Evolutionary conservation across 495 filamentous ascomycete species (phyloP), one percentile per base, ranked within the genome.

Genomic region (Trichodelitschia bisporula): DNA sequence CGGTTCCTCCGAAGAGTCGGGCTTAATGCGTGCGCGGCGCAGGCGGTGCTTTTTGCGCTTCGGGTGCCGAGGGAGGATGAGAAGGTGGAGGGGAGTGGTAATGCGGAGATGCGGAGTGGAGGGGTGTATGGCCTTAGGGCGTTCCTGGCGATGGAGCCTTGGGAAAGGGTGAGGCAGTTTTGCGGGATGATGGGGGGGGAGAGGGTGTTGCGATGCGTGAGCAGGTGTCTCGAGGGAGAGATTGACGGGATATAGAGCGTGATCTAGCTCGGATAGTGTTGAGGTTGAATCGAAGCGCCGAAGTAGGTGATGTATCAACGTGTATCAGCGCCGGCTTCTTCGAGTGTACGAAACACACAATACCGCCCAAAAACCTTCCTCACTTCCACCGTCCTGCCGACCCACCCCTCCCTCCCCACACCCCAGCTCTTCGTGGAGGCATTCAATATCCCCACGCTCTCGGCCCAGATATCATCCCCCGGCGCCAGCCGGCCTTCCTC

Each of bases 11-110:
- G 77, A 15, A 45, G 56, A n/a, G 60, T 61, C 9, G 82, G 80
- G 2, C 48, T 86, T 50, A 90, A 89, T 53, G 65, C 71, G 3
- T 86, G 63, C 46, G 80, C 75, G 2, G 78, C 82, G 14, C 77
- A 84, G 41, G 60, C 56, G 11, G 50, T 84, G 0, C 50, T 84
- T 15, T 53, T 52, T 10, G 46, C 44, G 30, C 6, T 3, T 18
- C 31, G 4, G 34, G 4, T 18, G 9, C 20, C 10, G 19, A 4
- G 8, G 21, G 15, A 6, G 5, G 13, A 25, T 10, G 15, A 3
- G 2, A 19, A 19, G 26, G 10, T 11, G n/a, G 2, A 40, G 21
- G 12, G 12, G 21, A 24, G 8, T 12, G 21, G 12, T 8, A 24
- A 8, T 8, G 8, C 21, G 21, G 21, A 24, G 8, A 24, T 24